Evolutionary conservation across 2,329 filamentous ascomycete species (phyloP).

Genomic region (Tolypocladium ophioglossoides): DNA sequence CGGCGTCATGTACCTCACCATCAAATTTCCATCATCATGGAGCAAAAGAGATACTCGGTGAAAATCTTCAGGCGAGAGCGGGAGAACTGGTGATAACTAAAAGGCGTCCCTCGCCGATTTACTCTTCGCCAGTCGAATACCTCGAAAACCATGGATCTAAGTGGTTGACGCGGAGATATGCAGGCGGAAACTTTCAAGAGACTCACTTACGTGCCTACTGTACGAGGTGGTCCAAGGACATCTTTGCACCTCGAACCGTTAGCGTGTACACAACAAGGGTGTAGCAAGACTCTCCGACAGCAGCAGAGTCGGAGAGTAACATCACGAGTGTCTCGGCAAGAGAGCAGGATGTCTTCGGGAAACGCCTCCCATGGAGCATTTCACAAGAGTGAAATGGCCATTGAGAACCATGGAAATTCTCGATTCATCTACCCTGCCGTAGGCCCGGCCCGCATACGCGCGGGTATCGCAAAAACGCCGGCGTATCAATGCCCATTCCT

Average conservation of each 20-base stretch:
- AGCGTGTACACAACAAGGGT: not conserved
- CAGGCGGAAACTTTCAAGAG: constrained; percentile 45
- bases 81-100: constrained; percentile 36
- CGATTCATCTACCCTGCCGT: constrained; percentile 31
- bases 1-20: constrained; percentile 61
- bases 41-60: constrained; percentile 40
- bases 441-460: constrained; percentile 18
- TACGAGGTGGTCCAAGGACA: not conserved
- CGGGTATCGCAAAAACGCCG: constrained; percentile 24
- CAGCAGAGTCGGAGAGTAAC: constrained; percentile 1
- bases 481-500: constrained; percentile 27
- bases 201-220: not conserved
- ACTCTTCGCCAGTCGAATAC: constrained; percentile 90
- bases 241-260: not conserved
- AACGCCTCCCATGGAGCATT: constrained; percentile 66
- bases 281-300: not conserved
- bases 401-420: constrained; percentile 43
- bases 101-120: constrained; percentile 36
- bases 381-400: constrained; percentile 67
- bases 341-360: constrained; percentile 48
- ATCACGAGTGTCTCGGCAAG: constrained; percentile 4
- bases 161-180: constrained; percentile 81
- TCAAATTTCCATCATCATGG: constrained; percentile 71
- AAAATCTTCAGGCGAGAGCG: constrained; percentile 75
- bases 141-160: constrained; percentile 63